Base-by-base conservation (phyloP, 2,329 filamentous ascomycete genomes). In the Endoconidiophora laricicola region DNA sequence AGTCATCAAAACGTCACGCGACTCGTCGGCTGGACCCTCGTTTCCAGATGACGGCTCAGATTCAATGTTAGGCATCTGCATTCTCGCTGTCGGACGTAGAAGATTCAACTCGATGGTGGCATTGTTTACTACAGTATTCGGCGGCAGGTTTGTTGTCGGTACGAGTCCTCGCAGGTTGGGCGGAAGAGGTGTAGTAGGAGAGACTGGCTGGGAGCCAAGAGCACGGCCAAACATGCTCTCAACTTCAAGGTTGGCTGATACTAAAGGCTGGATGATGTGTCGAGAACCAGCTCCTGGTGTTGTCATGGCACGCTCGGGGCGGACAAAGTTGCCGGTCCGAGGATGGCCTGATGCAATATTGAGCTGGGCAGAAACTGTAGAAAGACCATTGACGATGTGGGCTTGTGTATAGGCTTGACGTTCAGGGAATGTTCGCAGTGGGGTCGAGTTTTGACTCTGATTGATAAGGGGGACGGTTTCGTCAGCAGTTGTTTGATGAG, bases 11-110 rank as follows among this genome's bases (percentile, higher is more conserved):
- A 80, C 76, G 62, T 85, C 81, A 16, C 79, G 76, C 20, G 83
- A 81, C 57, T 81, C 82, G 57, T 88, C 84, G n/a, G 81, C 84
- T 16, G 78, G 76, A 59, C 82, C 77, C 58, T 90, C 87, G 55
- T 96, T 90, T 9, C 80, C 79, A 59, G 86, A 86, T 55, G 83
- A 74, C 62, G 95, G 90, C 59, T 96, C 88, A 6, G 81, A 78
- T 56, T 94, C 90, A 4, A 72, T 67, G 56, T 67, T 71, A 43
- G 72, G 75, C 14, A 39, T 22, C 37, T 52, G 42, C 12, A 18
- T 65, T 70, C 23, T 70, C 52, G 88, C 84, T 6, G 91, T 71
- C 68, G 49, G 72, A 10, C 26, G 26, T 29, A 29, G 6, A 6
- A 29, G 26, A 29, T 29, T 29, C 26, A 29, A 10, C 10, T 29